Evolutionary conservation across 805 yeast genomes (phyloP), one percentile per base, ranked within the genome.

Genomic region (Pichia exigua): DNA sequence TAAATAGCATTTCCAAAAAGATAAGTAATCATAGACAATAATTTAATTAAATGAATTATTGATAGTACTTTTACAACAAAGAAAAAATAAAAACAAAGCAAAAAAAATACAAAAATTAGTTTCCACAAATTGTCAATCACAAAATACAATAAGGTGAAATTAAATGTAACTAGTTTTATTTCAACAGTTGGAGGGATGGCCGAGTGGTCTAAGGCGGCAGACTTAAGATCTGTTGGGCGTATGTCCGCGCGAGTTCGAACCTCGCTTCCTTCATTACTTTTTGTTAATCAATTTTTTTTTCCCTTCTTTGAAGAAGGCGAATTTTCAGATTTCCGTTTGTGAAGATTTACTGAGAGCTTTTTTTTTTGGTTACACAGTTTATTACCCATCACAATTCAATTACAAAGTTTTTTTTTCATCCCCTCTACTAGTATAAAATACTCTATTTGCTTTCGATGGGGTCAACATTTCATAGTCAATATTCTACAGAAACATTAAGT

Each of bases 211-310:
- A 56, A 55, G 58, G 58, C 58, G 58, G 57, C 54, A 56, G 58
- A 56, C 59, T 55, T 55, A 56, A 54, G 59, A 57, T 55, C 59
- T 55, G 55, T 53, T 55, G 59, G 59, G 55, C 53, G 51, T 40
- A 46, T 51, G 54, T 57, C 59, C 59, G 59, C 59, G 59, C 56
- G 59, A 57, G 59, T 57, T 57, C 59, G 59, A 57, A 57, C 59
- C 59, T 57, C 59, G 58, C 59, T 44, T 55, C 59, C 59, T 57
- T 57, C 59, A 57, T 53, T 44, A 26, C 44, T 50, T 48, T 46
- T 49, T 27, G n/a, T n/a, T n/a, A n/a, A n/a, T 17, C 21, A 26
- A 18, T 22, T 20, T 18, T 28, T 38, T 17, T 10, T 10, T 18
- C 12, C 21, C n/a, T 22, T 27, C 2, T 9, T 35, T 13, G 35